Evolutionary conservation across 169 alveolate genomes (phyloP).

Genomic region (Eimeria acervulina): DNA sequence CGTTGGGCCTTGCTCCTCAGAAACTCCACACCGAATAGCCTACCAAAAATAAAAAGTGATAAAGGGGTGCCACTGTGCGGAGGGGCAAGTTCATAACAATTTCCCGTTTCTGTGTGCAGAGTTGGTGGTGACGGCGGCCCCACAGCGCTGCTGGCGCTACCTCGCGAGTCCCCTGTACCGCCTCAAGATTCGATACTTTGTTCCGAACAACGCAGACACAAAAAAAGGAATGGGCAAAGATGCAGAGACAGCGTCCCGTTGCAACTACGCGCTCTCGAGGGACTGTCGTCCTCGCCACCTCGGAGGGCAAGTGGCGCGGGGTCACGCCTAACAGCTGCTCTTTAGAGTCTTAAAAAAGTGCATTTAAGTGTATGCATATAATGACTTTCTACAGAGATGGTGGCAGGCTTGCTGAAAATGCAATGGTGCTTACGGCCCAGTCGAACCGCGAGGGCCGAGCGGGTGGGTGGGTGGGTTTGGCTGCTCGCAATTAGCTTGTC

Average conservation of each 20-base stretch:
- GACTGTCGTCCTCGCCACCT: conserved; percentile 37
- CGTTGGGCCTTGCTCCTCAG: background rate
- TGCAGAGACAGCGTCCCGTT: conserved; percentile 11
- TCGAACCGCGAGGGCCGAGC: conserved; percentile 20
- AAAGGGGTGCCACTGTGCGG: background rate
- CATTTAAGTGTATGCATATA: background rate
- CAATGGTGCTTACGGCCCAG: conserved; percentile 13
- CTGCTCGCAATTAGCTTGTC: background rate
- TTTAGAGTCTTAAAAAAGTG: background rate
- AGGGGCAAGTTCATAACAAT: background rate
- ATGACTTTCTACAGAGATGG: background rate
- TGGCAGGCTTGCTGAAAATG: background rate
- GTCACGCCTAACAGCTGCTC: background rate
- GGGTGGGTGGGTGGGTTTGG: conserved; percentile 18
- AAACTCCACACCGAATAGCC: background rate
- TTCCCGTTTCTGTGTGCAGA: background rate
- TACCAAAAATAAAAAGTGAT: background rate
- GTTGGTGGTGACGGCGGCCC: conserved; percentile 65
- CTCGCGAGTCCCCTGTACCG: background rate
- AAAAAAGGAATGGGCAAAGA: background rate
- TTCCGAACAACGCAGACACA: background rate
- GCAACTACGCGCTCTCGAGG: conserved; percentile 18
- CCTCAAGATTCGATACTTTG: background rate
- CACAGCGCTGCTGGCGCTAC: conserved; percentile 16
- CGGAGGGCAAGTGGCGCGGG: conserved; percentile 21